phyloP scores from a whole-genome alignment of 164 flowering plant genomes.

The Saururus chinensis region DNA sequence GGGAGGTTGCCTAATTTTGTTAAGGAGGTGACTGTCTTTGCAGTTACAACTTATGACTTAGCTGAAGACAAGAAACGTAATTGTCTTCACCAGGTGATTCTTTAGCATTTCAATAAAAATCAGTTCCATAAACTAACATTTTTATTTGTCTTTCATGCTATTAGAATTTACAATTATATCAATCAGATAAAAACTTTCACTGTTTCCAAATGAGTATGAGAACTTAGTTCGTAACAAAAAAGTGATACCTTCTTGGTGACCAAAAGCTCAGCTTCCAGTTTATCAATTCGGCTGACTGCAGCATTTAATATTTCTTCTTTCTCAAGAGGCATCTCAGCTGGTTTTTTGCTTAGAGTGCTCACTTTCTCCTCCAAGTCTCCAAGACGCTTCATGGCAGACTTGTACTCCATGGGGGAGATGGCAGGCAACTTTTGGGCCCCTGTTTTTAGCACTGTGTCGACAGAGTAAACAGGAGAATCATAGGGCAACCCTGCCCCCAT shows the following conservation, averaged over 20 bases:
- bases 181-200: no score
- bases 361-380: constrained; percentile 80
- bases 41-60: no score
- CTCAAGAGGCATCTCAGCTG: constrained; percentile 79
- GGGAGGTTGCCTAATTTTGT: no score
- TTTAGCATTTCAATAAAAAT: no score
- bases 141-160: no score
- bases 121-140: no score
- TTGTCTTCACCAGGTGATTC: no score
- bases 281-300: constrained; percentile 91
- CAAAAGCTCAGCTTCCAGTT: constrained; percentile 84
- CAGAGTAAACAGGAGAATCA: background rate
- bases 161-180: no score
- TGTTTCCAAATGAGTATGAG: no score
- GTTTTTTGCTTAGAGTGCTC: constrained; percentile 53
- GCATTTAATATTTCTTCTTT: constrained; percentile 88
- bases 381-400: constrained; percentile 54
- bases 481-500: constrained; percentile 19
- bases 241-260: constrained; percentile 72
- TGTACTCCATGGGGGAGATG: background rate
- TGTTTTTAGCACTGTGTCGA: background rate
- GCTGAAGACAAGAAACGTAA: no score
- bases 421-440: background rate
- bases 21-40: no score
- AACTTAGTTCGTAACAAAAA: background rate